Evolutionary conservation across 306 rosid genomes (phyloP), one percentile per base, ranked within the genome.

Genomic region (Cucumis cinereus): DNA sequence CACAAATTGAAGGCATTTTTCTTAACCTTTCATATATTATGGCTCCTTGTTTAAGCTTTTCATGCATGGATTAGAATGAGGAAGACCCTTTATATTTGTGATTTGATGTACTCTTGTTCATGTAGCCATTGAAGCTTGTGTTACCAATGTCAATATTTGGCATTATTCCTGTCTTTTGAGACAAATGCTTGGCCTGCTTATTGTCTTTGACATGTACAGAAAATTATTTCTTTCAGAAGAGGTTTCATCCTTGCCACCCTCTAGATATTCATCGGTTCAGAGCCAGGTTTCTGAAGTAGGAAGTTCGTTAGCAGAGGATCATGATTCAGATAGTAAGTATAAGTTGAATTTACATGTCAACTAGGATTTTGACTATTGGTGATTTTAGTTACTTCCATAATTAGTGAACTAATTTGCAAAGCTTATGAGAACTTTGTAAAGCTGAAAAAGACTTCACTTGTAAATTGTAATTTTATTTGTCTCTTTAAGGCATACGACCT

Each of bases 1-100:
- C 90, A 6, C 89, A 83, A 62, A 72, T 40, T 81, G 89, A 86
- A 89, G 94, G 97, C 89, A 45, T 54, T 52, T 80, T 63, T 61
- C 69, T 69, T 23, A 45, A 12, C 22, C 56, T 69, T 41, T 17
- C 5, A 22, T 45, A 45, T 49, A 13, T 69, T 69, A 69, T 13
- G 33, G 23, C 23, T 69, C 36, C 56, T 43, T 69, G 36, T 69
- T 22, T 43, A 69, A 22, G 56, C 13, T 45, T 69, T 69, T 22
- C 56, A 69, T 43, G 38, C 38, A 45, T 69, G 56, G 56, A 43
- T 69, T 43, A 24, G 38, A 7, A 23, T 43, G 36, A 69, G 74
- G 74, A n/a, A 13, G 33, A 14, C 36, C 52, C 12, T 23, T 43
- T 69, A 13, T 69, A 38, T 45, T 69, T 69, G 74, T 69, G 56